Conservation (phyloP, 352 stramenopile species). For the Saprolegnia diclina region DNA sequence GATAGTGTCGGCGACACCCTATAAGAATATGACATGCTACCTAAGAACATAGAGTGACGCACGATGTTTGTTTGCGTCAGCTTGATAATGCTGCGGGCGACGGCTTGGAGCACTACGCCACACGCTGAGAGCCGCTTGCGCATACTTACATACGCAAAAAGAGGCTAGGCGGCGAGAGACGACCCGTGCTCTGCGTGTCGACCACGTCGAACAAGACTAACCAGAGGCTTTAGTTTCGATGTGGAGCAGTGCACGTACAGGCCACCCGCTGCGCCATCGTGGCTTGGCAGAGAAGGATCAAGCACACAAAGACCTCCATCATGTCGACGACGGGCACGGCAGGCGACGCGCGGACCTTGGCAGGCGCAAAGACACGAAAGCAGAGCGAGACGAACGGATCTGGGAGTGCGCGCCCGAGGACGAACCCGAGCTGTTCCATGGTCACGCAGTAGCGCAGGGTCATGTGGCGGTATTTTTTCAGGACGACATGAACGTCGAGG, state of each 20-base stretch:
- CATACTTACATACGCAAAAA: conserved; percentile 4
- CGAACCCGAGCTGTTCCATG: conserved; percentile 39
- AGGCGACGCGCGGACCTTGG: conserved; percentile 49
- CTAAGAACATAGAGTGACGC: background rate
- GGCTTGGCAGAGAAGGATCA: conserved; percentile 59
- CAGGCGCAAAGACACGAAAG: conserved; percentile 42
- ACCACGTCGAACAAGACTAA: conserved; percentile 17
- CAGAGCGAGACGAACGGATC: conserved; percentile 32
- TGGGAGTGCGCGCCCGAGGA: conserved; percentile 33
- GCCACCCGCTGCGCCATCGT: conserved; percentile 14
- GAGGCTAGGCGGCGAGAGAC: background rate
- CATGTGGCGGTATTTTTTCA: conserved; percentile 39
- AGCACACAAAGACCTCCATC: conserved; percentile 59
- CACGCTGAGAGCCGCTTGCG: background rate
- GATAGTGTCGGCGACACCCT: background rate
- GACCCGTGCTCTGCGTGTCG: background rate
- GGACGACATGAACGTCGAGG: conserved; percentile 2
- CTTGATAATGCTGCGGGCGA: conserved; percentile 18
- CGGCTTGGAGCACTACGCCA: conserved; percentile 3
- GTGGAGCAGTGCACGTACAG: background rate
- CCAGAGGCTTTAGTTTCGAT: too few species aligned
- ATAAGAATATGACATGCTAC: background rate
- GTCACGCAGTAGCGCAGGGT: conserved; percentile 58
- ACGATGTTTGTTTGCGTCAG: conserved; percentile 10
- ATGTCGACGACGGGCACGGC: conserved; percentile 57